Percentiles rank a stretch among this genome's conserved stretches.
Conservation (phyloP, 345 rosid genomes). For the Jatropha curcas region DNA sequence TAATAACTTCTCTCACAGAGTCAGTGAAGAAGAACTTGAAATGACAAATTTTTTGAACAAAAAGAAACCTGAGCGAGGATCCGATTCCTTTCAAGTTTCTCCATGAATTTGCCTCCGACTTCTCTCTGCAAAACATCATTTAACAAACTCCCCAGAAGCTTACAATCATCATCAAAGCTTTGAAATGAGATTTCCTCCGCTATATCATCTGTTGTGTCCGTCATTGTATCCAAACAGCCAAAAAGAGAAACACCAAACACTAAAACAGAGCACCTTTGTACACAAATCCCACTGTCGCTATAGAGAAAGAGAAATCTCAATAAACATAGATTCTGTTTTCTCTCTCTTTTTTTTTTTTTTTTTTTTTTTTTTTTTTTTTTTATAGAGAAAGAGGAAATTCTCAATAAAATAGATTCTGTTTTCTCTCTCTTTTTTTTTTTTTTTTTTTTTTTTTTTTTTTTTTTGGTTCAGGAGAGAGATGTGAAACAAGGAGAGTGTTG, state of each 20-base stretch:
- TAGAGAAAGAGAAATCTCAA: background rate
- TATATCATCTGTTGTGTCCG: slow-evolving; percentile 94
- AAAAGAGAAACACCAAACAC: background rate
- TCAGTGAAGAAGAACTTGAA: background rate
- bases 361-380: background rate
- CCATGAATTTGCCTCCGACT: slow-evolving; percentile 64
- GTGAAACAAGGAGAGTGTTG: background rate
- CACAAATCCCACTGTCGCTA: background rate
- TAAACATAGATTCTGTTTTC: background rate
- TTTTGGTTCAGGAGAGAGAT: background rate
- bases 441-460: background rate
- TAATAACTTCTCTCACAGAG: background rate
- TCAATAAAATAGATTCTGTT: too few species aligned
- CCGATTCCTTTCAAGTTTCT: slow-evolving; percentile 66
- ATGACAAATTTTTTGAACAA: too few species aligned
- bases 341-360: background rate
- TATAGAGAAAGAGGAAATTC: background rate
- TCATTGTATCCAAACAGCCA: slow-evolving; percentile 40
- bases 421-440: too few species aligned
- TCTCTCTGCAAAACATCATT: slow-evolving; percentile 85
- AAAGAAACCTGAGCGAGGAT: slow-evolving; percentile 73
- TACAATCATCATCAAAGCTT: slow-evolving; percentile 90
- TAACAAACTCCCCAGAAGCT: slow-evolving; percentile 79
- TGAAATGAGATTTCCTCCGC: slow-evolving; percentile 94
- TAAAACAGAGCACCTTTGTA: background rate